Conservation (phyloP, 306 rosid genomes). For the Sicyos edulis region DNA sequence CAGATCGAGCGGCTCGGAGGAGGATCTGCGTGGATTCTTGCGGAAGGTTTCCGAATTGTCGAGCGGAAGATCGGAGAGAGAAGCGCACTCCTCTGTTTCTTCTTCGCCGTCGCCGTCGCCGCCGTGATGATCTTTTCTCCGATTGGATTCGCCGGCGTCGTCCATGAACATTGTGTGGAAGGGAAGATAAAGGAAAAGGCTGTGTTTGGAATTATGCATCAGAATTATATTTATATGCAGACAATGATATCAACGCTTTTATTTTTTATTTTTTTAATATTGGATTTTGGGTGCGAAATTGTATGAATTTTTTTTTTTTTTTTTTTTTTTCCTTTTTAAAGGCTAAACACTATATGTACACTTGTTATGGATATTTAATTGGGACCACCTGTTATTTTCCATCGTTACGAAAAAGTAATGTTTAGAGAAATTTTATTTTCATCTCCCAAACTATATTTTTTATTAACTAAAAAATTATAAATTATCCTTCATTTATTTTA, state of each 20-base stretch:
- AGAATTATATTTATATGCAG: slow-evolving; percentile 7
- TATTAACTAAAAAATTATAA: no score
- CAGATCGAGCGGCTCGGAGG: slow-evolving; percentile 29
- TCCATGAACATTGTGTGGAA: not conserved
- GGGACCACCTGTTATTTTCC: not conserved
- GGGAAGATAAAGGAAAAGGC: no score
- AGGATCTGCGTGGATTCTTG: slow-evolving; percentile 24
- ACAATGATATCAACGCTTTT: slow-evolving; percentile 1
- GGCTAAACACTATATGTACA: not conserved
- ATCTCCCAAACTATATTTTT: no score
- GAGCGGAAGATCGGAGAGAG: slow-evolving; percentile 53
- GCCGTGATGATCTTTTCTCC: not conserved
- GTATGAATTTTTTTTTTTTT: no score
- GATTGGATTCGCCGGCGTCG: not conserved
- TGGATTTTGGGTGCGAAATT: not conserved
- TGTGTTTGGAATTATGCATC: slow-evolving; percentile 2
- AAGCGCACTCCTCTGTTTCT: slow-evolving; percentile 39
- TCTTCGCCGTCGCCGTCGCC: slow-evolving; percentile 19
- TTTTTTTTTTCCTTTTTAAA: not conserved
- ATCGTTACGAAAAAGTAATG: not conserved
- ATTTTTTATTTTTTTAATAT: not conserved
- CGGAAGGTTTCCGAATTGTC: not conserved
- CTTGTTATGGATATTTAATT: not conserved
- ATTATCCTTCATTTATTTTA: no score
- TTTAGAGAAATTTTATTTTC: no score